Evolutionary conservation across 176 grass and related monocot species (phyloP).

Genomic region (Raddia guianensis): DNA sequence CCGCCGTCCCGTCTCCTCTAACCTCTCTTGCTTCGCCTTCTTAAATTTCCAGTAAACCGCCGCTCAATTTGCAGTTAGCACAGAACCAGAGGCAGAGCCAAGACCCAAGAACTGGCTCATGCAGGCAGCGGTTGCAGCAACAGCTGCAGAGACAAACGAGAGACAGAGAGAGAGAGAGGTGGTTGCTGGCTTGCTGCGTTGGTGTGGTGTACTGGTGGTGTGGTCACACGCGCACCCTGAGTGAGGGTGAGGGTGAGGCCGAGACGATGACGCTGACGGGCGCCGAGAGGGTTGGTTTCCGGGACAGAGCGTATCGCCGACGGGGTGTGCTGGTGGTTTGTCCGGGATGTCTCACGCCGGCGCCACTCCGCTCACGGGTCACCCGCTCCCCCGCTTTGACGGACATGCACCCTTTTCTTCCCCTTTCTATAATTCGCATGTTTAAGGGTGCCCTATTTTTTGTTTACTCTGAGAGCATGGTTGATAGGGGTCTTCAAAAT

Average conservation of each 20-base stretch:
- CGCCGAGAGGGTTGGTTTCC: background rate
- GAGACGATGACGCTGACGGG: background rate
- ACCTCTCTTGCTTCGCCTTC: too few relatives aligned
- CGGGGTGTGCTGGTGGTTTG: background rate
- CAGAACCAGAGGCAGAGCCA: background rate
- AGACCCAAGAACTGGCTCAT: background rate
- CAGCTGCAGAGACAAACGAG: background rate
- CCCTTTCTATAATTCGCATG: too few relatives aligned
- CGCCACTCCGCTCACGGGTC: constrained; percentile 30
- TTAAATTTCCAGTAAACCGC: background rate
- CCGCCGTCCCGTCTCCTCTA: background rate
- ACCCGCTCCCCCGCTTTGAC: constrained; percentile 8
- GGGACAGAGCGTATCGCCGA: background rate
- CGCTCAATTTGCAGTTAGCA: background rate
- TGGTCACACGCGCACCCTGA: background rate
- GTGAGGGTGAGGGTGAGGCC: background rate
- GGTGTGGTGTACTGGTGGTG: background rate
- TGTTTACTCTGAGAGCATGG: too few relatives aligned
- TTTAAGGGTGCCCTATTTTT: too few relatives aligned
- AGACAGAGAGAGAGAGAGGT: background rate
- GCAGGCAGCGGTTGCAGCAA: background rate
- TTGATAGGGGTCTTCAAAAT: too few relatives aligned
- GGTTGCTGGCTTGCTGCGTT: background rate
- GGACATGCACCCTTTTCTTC: background rate
- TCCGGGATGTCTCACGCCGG: background rate